Evolutionary conservation across 208 protist genomes (phyloP).

Genomic region (Trypanosoma boissoni): DNA sequence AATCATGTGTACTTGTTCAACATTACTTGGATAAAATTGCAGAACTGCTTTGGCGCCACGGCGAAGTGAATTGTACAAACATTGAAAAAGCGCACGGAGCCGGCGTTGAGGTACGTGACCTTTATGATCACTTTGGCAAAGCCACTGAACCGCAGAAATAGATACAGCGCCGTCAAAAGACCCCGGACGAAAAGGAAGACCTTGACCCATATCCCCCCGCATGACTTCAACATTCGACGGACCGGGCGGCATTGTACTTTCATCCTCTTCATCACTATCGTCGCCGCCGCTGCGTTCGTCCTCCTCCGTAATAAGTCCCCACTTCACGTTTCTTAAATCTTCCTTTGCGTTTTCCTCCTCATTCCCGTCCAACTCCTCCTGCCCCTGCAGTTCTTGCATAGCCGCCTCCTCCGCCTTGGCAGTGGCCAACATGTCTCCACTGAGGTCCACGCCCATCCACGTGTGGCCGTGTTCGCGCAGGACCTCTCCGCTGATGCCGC

Average conservation of each 20-base stretch:
- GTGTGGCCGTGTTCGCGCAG: slow-evolving; percentile 92
- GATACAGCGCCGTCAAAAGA: slow-evolving; percentile 98
- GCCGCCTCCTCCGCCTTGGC: slow-evolving; percentile 77
- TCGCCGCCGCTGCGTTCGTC: slow-evolving; percentile 26
- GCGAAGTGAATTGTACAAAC: slow-evolving; percentile 94
- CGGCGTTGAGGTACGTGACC: slow-evolving; percentile 93
- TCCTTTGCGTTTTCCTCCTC: slow-evolving; percentile 25
- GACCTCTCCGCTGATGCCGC: slow-evolving; percentile 96
- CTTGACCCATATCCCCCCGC: slow-evolving; percentile 94
- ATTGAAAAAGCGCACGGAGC: slow-evolving; percentile 95
- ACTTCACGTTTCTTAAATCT: slow-evolving; percentile 66
- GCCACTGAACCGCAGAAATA: slow-evolving; percentile 99
- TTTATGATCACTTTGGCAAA: slow-evolving; percentile 96
- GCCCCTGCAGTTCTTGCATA: slow-evolving; percentile 23
- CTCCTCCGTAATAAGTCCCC: slow-evolving; percentile 59
- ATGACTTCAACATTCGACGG: slow-evolving; percentile 86
- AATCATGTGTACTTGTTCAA: slow-evolving; percentile 96
- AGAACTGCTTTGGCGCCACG: slow-evolving; percentile 93
- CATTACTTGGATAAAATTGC: slow-evolving; percentile 97
- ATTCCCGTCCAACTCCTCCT: slow-evolving; percentile 7
- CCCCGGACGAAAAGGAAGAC: slow-evolving; percentile 95
- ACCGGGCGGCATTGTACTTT: slow-evolving; percentile 1
- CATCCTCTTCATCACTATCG: slow-evolving; percentile 16
- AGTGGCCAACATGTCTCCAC: slow-evolving; percentile 92
- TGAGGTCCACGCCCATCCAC: slow-evolving; percentile 98